Evolutionary conservation across 371 early-diverging fungal species (phyloP), one percentile per base, ranked within the genome.

Genomic region (Haplosporangium sp.): DNA sequence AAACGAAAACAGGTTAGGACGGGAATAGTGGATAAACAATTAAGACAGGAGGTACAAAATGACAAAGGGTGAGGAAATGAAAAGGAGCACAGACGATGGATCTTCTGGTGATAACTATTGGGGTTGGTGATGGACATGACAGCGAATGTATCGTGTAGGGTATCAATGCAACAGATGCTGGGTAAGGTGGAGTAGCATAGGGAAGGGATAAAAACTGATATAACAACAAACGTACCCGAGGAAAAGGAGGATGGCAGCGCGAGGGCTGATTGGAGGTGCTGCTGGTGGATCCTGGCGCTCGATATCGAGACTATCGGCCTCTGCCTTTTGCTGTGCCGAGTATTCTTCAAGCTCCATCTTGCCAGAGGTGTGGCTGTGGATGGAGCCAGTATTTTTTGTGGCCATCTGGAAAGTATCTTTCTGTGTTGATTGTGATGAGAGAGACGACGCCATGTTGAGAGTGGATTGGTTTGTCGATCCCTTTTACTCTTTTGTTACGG

Each of bases 241-340:
- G 41, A 56, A 56, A 41, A 56, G 56, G 20, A 56, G 56, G 20
- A 56, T 41, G 56, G 56, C 56, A 40, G 56, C 56, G 7, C 56
- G 56, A 4, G 10, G 56, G 1, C 41, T 20, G 20, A 56, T 56
- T 16, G 41, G n/a, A 16, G 56, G 56, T 4, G 36, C 14, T 9
- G 37, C 56, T 14, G 56, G 56, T 23, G 38, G 41, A 41, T 18
- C 41, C 41, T 56, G 56, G 16, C 56, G 56, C 18, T 56, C 56
- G 10, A 56, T 37, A 37, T 56, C 56, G 16, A 56, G n/a, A 18
- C 16, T 40, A 36, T 56, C 56, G 40, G n/a, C 40, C 18, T 56
- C 40, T 37, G 16, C 41, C 41, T 56, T 40, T 13, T 36, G 5
- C 20, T 29, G 29, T 29, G 29, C 29, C 29, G 14, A 9, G 18